Base-by-base conservation (phyloP, 805 yeast species). In the Lachancea kluyveri region DNA sequence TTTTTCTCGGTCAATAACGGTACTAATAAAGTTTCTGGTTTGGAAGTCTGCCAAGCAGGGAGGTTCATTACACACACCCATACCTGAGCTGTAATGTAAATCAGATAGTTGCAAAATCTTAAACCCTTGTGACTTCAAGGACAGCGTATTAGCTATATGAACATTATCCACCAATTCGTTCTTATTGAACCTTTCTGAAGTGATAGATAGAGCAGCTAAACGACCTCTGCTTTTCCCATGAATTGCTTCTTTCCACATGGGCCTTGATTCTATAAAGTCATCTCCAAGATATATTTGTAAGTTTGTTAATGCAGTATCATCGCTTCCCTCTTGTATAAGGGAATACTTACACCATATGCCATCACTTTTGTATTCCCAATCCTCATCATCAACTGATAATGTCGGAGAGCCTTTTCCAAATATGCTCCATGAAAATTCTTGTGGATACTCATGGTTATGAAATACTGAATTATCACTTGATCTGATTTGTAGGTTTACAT, bases 71-170 rank as follows among this genome's bases (percentile, higher is more conserved):
- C 46, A 51, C 1, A 28, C 14, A 6, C 46, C 46, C 0, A 73
- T 66, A 42, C 75, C 77, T 1, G 82, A 73, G 9, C 77, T 65
- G 39, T 74, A 71, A 50, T 77, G 84, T 30, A 78, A 55, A 48
- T 79, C 87, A 2, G 84, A 77, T 5, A 79, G 70, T 50, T 79
- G 86, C 16, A 79, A 45, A 11, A 79, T 70, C 45, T 76, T 78
- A 52, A 75, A 75, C 33, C 60, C 65, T 3, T 67, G 68, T 12
- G 63, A 42, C 30, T 57, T 56, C 28, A 67, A 44, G 11, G 31
- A 28, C 0, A 59, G n/a, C n/a, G n/a, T 18, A 6, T 28, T 14
- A 9, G 17, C 6, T 6, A 19, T 3, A 13, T 18, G 9, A 2
- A 21, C n/a, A 12, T 24, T 17, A 8, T 14, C 20, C 6, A 7